Percentiles rank a stretch among this genome's conserved stretches.
Conservation (phyloP, 2,329 filamentous ascomycete genomes). For the Penicillium vulpinum region DNA sequence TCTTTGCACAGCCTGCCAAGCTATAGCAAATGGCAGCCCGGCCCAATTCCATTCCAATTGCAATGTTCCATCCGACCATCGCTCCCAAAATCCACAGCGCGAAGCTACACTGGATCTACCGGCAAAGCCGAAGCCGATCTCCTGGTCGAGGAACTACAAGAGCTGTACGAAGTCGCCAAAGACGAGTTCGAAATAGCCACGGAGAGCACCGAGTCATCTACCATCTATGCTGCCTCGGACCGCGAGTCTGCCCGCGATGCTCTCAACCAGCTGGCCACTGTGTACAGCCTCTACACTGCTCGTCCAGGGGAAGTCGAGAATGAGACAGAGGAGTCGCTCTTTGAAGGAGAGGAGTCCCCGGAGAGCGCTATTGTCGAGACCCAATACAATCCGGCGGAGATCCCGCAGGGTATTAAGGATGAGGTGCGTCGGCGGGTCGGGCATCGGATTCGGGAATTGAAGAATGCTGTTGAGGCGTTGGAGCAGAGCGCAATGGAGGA, state of each 20-base stretch:
- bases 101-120: constrained; percentile 1
- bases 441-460: constrained; percentile 49
- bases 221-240: constrained; percentile 50
- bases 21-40: not conserved
- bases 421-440: constrained; percentile 48
- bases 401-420: constrained; percentile 35
- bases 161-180: constrained; percentile 44
- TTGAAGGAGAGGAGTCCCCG: constrained; percentile 1
- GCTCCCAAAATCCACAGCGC: not conserved
- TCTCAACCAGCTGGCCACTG: constrained; percentile 39
- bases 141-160: constrained; percentile 40
- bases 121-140: constrained; percentile 34
- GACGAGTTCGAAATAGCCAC: constrained; percentile 54
- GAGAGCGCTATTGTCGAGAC: constrained; percentile 31
- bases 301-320: constrained; percentile 15
- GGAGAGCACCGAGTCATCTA: constrained; percentile 47
- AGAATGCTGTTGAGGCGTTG: constrained; percentile 45
- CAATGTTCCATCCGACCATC: not conserved
- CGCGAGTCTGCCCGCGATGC: constrained; percentile 49
- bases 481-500: constrained; percentile 44
- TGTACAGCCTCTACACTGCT: constrained; percentile 38
- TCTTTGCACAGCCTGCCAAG: not conserved
- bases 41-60: not conserved
- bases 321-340: not conserved
- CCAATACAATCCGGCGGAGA: constrained; percentile 32